A percentile compares a stretch with the other conserved stretches of the same genome.
Evolutionary conservation across 768 basidiomycete genomes (phyloP).

Genomic region (Neoboletus magnificus): DNA sequence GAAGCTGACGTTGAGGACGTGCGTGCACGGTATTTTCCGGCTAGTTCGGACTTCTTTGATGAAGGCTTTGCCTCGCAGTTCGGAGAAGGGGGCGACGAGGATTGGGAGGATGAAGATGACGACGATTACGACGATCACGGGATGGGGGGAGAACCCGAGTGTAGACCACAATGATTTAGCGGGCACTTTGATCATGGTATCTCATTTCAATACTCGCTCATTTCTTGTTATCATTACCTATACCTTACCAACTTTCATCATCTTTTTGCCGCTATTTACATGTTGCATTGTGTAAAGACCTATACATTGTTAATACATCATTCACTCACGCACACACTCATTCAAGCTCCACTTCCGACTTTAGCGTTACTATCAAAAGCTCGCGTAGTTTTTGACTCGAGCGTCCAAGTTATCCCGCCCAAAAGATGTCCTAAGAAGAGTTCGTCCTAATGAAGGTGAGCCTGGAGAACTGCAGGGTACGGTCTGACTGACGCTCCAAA

Average conservation of each 20-base stretch:
- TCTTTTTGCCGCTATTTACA: conserved; percentile 25
- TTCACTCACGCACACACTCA: neutral
- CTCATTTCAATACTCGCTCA: conserved; percentile 8
- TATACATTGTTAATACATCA: conserved; percentile 21
- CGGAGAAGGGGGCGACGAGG: conserved; percentile 66
- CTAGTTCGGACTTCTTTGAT: conserved; percentile 75
- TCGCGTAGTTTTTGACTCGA: conserved; percentile 67
- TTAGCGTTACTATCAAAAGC: conserved; percentile 57
- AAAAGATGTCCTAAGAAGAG: conserved; percentile 71
- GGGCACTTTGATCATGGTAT: conserved; percentile 5
- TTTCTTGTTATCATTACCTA: conserved; percentile 10
- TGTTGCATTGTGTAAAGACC: conserved; percentile 27
- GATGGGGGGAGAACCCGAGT: conserved; percentile 50
- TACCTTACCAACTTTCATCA: conserved; percentile 16
- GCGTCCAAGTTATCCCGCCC: conserved; percentile 70
- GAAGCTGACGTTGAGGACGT: conserved; percentile 79
- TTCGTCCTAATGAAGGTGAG: conserved; percentile 45
- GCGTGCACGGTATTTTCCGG: conserved; percentile 75
- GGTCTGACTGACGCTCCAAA: conserved; percentile 57
- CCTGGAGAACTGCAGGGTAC: neutral
- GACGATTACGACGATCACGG: conserved; percentile 47
- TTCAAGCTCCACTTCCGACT: conserved; percentile 49
- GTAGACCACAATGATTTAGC: conserved; percentile 53
- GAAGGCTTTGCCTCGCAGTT: conserved; percentile 66
- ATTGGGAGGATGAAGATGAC: conserved; percentile 70